phyloP scores from a whole-genome alignment of 176 grass and related monocot species.

The Stipa capillata region DNA sequence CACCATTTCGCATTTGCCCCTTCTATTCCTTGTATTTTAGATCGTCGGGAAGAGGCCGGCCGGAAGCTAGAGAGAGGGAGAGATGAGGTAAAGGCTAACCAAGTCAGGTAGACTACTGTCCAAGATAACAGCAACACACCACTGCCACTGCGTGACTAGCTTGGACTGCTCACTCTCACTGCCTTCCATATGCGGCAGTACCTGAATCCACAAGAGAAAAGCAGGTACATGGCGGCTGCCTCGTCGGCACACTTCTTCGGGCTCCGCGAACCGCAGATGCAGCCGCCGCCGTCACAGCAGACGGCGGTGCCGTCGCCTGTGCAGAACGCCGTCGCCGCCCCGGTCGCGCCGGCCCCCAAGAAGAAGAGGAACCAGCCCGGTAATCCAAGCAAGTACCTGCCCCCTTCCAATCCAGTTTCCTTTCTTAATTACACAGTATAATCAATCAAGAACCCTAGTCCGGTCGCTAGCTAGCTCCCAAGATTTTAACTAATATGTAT shows the following conservation, averaged over 20 bases:
- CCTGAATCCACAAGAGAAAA: not conserved
- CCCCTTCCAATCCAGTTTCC: not conserved
- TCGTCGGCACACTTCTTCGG: conserved; percentile 31
- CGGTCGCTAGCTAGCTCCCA: not conserved
- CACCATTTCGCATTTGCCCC: not conserved
- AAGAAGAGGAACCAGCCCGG: conserved; percentile 42
- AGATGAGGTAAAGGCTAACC: not conserved
- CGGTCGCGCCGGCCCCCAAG: conserved; percentile 12
- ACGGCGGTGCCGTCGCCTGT: not conserved
- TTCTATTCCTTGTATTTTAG: conserved; percentile 7
- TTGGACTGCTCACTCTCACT: not conserved
- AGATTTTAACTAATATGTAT: no score
- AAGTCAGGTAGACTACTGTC: conserved; percentile 7
- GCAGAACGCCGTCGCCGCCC: not conserved
- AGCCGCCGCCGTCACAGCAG: not conserved
- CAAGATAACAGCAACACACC: no score
- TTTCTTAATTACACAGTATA: not conserved
- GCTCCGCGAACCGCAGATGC: conserved; percentile 16
- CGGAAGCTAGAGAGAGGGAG: not conserved
- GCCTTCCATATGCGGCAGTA: not conserved
- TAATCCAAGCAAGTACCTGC: conserved; percentile 26
- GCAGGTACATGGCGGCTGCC: conserved; percentile 12
- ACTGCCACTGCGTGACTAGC: not conserved
- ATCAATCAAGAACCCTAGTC: not conserved
- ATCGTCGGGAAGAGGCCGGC: not conserved